Evolutionary conservation across 2,329 filamentous ascomycete genomes (phyloP).

Genomic region (Calonectria henricotiae): DNA sequence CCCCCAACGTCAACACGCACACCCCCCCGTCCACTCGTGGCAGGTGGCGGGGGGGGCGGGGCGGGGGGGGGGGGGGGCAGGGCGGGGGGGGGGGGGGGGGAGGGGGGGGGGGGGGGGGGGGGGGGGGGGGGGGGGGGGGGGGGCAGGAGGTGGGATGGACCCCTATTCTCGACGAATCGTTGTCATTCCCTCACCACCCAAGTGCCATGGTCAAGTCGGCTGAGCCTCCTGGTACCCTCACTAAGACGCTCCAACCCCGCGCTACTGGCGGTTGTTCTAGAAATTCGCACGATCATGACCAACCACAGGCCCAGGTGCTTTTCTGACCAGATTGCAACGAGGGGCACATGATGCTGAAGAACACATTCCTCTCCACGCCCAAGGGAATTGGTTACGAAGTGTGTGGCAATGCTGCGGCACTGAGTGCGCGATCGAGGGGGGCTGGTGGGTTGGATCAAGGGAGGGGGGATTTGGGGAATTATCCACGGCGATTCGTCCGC

Average conservation of each 20-base stretch:
- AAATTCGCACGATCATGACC: slow-evolving; percentile 51
- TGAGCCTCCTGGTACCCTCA: slow-evolving; percentile 45
- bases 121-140: not conserved
- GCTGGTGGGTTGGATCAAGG: slow-evolving; percentile 33
- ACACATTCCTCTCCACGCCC: slow-evolving; percentile 47
- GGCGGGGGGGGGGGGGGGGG: slow-evolving; percentile 44
- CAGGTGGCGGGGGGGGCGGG: no score
- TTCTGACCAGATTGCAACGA: slow-evolving; percentile 43
- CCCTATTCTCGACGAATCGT: slow-evolving; percentile 43
- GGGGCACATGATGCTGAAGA: slow-evolving; percentile 50
- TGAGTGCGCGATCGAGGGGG: slow-evolving; percentile 36
- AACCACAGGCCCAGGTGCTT: slow-evolving; percentile 46
- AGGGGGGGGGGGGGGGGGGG: slow-evolving; percentile 38
- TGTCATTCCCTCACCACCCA: slow-evolving; percentile 41
- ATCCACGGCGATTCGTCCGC: slow-evolving; percentile 37
- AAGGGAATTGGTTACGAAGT: slow-evolving; percentile 43
- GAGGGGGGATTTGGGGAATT: slow-evolving; percentile 19
- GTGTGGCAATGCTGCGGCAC: slow-evolving; percentile 44
- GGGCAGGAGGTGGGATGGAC: slow-evolving; percentile 45
- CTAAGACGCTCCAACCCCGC: slow-evolving; percentile 42
- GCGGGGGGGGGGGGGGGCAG: no score
- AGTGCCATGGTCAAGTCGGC: slow-evolving; percentile 43
- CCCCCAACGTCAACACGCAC: no score
- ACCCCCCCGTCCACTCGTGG: no score
- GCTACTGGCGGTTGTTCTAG: slow-evolving; percentile 58